Percentiles rank a stretch among this genome's conserved stretches.
phyloP scores from a whole-genome alignment of 306 rosid genomes.

The Fragaria iinumae region DNA sequence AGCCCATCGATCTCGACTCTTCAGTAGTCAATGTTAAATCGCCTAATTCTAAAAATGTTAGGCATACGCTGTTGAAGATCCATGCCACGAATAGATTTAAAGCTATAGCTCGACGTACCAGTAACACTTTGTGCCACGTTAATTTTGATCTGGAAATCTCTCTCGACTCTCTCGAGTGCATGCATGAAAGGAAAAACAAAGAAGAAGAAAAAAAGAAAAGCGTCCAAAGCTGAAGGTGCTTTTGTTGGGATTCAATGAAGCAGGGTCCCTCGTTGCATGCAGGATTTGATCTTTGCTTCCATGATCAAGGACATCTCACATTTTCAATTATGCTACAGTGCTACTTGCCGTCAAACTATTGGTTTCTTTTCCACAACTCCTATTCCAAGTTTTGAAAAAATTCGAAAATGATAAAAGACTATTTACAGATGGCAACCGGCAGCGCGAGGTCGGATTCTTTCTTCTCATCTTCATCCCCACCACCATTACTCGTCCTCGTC shows the following conservation, averaged over 20 bases:
- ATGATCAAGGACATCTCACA: background rate
- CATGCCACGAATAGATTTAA: constrained; percentile 31
- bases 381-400: background rate
- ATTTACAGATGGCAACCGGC: background rate
- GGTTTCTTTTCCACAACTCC: background rate
- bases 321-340: background rate
- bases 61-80: constrained; percentile 45
- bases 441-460: background rate
- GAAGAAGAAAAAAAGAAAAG: background rate
- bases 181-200: background rate
- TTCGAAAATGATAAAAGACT: background rate
- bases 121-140: constrained; percentile 12
- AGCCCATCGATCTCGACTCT: too few species aligned
- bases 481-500: background rate
- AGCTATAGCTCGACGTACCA: background rate
- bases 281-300: background rate
- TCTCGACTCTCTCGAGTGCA: background rate
- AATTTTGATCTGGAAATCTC: background rate
- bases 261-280: constrained; percentile 3
- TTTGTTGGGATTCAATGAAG: background rate
- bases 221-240: background rate
- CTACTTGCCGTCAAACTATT: background rate
- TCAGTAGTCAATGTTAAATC: too few species aligned
- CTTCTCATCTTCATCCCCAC: background rate
- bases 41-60: constrained; percentile 16